phyloP scores from a whole-genome alignment of 306 rosid species.

The Rosa rugosa region DNA sequence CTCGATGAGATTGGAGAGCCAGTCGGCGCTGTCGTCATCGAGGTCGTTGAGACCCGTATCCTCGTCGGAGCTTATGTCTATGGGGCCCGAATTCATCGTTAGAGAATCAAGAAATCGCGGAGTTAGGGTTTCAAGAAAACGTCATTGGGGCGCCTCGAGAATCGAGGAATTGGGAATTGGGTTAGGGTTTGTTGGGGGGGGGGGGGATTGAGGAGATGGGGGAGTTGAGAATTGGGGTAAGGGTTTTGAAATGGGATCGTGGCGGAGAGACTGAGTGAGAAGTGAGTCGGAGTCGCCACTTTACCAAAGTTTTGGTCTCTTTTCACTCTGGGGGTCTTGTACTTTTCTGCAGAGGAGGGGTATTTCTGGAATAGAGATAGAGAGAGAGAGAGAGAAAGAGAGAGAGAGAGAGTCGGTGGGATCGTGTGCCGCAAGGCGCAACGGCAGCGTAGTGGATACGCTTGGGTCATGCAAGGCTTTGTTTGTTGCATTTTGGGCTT shows the following conservation, averaged over 20 bases:
- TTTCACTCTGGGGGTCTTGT: neutral
- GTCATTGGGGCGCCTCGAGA: neutral
- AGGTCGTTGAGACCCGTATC: conserved; percentile 31
- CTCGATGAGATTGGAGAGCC: conserved; percentile 46
- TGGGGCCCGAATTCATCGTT: conserved; percentile 34
- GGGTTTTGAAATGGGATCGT: neutral
- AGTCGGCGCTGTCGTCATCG: conserved; percentile 25
- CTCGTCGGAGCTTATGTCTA: conserved; percentile 85
- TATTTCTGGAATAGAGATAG: conserved; percentile 1
- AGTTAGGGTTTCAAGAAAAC: conserved; percentile 22
- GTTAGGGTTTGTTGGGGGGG: neutral
- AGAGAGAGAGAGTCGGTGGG: neutral
- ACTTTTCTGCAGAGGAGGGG: neutral
- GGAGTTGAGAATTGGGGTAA: neutral
- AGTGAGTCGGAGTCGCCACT: neutral
- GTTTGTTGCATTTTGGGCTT: neutral
- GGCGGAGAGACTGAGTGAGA: neutral
- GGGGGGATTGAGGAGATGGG: neutral
- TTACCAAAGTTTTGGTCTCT: neutral
- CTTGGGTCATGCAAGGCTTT: neutral
- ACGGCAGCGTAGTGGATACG: neutral
- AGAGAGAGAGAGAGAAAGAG: neutral
- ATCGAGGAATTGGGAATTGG: neutral
- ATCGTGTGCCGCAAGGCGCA: neutral
- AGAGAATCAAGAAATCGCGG: neutral